A percentile compares a stretch with the other conserved stretches of the same genome.
phyloP scores from a whole-genome alignment of 768 basidiomycete species.

The Pluteus cervinus region DNA sequence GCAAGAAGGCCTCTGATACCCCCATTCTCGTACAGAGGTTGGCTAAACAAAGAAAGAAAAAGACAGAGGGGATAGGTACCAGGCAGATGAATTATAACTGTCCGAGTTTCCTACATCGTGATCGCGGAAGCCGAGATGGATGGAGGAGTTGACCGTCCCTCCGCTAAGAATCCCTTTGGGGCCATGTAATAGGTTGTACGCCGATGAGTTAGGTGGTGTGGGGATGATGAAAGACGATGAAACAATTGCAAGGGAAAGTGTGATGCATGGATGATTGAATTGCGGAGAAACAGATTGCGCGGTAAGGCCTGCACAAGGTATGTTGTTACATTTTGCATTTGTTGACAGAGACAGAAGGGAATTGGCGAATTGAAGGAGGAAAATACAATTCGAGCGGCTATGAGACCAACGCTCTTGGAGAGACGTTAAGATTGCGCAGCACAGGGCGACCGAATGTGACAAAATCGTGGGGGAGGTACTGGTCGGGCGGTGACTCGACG shows the following conservation, averaged over 20 bases:
- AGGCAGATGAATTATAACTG: slow-evolving; percentile 29
- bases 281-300: slow-evolving; percentile 59
- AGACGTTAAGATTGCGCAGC: slow-evolving; percentile 71
- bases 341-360: slow-evolving; percentile 42
- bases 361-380: slow-evolving; percentile 30
- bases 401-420: slow-evolving; percentile 56
- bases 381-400: slow-evolving; percentile 36
- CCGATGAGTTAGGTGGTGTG: slow-evolving; percentile 12
- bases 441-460: slow-evolving; percentile 73
- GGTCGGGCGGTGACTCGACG: slow-evolving; percentile 63
- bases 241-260: slow-evolving; percentile 63
- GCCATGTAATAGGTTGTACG: slow-evolving; percentile 1
- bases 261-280: slow-evolving; percentile 63
- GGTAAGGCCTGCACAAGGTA: slow-evolving; percentile 58
- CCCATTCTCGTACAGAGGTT: too few relatives aligned
- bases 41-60: slow-evolving; percentile 25
- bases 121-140: too few relatives aligned
- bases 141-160: too few relatives aligned
- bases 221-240: slow-evolving; percentile 22
- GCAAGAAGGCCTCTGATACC: too few relatives aligned
- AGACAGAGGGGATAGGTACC: slow-evolving; percentile 19
- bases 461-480: slow-evolving; percentile 77
- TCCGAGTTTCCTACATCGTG: too few relatives aligned
- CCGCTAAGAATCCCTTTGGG: too few relatives aligned
- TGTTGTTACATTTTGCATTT: slow-evolving; percentile 81